A percentile compares a stretch with the other conserved stretches of the same genome.
phyloP scores from a whole-genome alignment of 2,329 filamentous ascomycete genomes.

The Magnaporthales sp. region DNA sequence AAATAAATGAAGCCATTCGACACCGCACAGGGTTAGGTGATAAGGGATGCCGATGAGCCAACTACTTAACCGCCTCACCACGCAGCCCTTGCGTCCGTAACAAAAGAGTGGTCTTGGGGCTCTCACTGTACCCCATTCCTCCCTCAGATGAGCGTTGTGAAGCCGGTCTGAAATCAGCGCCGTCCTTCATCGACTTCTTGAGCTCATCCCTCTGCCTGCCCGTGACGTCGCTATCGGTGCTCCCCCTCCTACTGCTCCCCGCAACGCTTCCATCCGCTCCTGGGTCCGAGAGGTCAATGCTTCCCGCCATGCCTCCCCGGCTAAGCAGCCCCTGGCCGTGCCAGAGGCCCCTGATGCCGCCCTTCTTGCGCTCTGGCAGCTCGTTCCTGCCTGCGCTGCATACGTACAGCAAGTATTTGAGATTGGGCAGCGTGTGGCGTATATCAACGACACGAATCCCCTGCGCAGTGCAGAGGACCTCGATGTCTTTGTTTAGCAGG shows the following conservation, averaged over 20 bases:
- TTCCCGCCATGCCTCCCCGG: constrained; percentile 22
- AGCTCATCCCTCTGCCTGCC: constrained; percentile 33
- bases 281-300: constrained; percentile 11
- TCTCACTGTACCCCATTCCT: neutral
- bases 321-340: constrained; percentile 33
- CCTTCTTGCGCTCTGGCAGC: constrained; percentile 51
- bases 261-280: neutral
- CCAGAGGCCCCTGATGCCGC: constrained; percentile 52
- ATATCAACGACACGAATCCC: constrained; percentile 80
- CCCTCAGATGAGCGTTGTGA: neutral
- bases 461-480: constrained; percentile 55
- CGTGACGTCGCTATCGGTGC: constrained; percentile 31
- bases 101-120: neutral
- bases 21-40: neutral
- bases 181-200: constrained; percentile 23
- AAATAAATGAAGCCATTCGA: neutral
- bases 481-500: constrained; percentile 92
- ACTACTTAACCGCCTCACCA: neutral
- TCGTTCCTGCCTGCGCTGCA: constrained; percentile 69
- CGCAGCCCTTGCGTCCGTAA: neutral
- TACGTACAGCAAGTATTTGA: constrained; percentile 88
- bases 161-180: neutral
- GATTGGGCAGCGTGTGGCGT: constrained; percentile 81
- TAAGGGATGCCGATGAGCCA: neutral
- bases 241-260: constrained; percentile 30